phyloP scores from a whole-genome alignment of 2,329 filamentous ascomycete genomes.

The Cladosporium colombiae region DNA sequence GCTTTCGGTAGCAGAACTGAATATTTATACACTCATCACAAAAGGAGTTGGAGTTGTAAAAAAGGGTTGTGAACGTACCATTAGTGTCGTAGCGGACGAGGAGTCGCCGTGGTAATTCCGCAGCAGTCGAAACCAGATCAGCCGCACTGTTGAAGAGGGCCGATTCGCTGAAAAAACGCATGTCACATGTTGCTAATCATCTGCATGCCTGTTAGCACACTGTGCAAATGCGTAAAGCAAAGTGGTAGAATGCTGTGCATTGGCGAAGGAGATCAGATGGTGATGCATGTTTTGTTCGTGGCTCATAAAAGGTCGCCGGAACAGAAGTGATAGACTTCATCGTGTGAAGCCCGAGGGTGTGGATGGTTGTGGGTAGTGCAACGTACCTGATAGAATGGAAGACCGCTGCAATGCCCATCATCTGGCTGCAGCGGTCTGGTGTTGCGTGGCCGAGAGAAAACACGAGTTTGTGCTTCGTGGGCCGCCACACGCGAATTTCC shows the following conservation, averaged over 20 bases:
- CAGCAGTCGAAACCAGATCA: neutral
- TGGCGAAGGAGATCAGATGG: constrained; percentile 38
- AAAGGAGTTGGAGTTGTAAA: constrained; percentile 22
- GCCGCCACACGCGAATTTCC: neutral
- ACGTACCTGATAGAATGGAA: constrained; percentile 22
- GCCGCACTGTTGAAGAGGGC: constrained; percentile 7
- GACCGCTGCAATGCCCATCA: neutral
- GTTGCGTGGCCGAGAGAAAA: neutral
- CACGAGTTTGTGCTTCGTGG: neutral
- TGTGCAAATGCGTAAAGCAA: neutral
- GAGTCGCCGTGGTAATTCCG: neutral
- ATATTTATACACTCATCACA: constrained; percentile 43
- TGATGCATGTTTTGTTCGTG: constrained; percentile 45
- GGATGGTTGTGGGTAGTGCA: neutral
- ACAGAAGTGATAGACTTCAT: constrained; percentile 39
- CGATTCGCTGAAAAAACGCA: neutral
- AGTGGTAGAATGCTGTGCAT: neutral
- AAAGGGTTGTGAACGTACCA: constrained; percentile 17
- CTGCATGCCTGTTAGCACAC: constrained; percentile 7
- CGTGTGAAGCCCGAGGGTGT: constrained; percentile 22
- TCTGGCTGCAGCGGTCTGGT: neutral
- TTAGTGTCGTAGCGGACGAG: neutral
- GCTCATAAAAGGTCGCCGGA: constrained; percentile 40
- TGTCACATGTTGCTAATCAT: neutral
- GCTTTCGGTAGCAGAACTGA: constrained; percentile 44